A percentile compares a stretch with the other conserved stretches of the same genome.
These are phyloP conservation scores for Aechmea fasciata DNA, from an alignment of 176 grass and related monocot species.

Conservation along the genomic window DNA sequence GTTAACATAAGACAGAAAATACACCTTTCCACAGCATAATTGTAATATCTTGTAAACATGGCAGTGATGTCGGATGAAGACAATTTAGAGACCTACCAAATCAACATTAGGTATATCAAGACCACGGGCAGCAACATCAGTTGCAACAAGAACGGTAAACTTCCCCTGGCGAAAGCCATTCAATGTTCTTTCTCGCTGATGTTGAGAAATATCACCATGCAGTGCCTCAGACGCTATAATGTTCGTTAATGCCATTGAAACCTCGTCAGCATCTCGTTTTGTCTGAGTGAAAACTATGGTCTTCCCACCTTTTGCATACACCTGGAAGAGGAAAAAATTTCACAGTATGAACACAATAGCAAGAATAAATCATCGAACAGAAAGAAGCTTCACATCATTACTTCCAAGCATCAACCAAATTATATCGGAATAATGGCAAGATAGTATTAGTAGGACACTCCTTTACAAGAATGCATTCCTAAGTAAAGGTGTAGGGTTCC, in stretches of 20 bases:
- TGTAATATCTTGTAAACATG: slow-evolving; percentile 13
- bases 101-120: slow-evolving; percentile 99
- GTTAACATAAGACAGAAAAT: no score
- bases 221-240: slow-evolving; percentile 97
- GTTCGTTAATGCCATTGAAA: slow-evolving; percentile 66
- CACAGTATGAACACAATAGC: neutral
- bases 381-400: neutral
- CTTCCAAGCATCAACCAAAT: neutral
- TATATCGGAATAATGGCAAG: neutral
- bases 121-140: slow-evolving; percentile 94
- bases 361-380: neutral
- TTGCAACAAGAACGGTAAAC: slow-evolving; percentile 95
- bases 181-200: slow-evolving; percentile 94
- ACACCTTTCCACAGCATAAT: no score
- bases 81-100: slow-evolving; percentile 49
- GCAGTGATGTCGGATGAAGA: neutral
- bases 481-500: no score
- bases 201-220: slow-evolving; percentile 97
- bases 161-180: slow-evolving; percentile 94
- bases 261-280: slow-evolving; percentile 90
- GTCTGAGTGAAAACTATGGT: slow-evolving; percentile 95
- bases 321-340: slow-evolving; percentile 26
- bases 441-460: no score
- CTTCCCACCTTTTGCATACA: slow-evolving; percentile 98
- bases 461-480: no score